Conservation (phyloP, 2,329 filamentous ascomycete genomes). For the Diaporthe sp. region DNA sequence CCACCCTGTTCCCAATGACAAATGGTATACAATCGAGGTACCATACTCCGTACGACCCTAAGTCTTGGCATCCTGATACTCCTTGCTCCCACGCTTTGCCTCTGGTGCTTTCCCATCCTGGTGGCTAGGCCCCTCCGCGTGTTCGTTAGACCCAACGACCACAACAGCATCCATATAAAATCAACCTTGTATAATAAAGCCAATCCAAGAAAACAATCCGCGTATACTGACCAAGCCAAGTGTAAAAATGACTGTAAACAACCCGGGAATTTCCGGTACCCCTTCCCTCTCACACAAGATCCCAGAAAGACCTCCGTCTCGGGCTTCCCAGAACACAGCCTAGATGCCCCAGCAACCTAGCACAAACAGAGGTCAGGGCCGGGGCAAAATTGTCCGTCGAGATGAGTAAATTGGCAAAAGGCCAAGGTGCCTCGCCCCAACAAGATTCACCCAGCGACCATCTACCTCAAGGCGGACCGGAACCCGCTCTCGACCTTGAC, state of each 20-base stretch:
- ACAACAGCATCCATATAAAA: background rate
- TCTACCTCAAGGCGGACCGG: background rate
- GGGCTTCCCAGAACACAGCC: background rate
- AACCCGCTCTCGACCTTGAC: slow-evolving; percentile 65
- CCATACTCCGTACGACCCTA: slow-evolving; percentile 12
- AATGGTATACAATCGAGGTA: slow-evolving; percentile 7
- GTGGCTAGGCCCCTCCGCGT: background rate
- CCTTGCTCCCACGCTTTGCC: slow-evolving; percentile 15
- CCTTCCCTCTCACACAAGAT: background rate
- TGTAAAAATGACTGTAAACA: background rate
- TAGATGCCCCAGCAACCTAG: background rate
- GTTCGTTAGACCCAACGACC: background rate
- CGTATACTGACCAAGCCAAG: background rate
- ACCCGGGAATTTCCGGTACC: background rate
- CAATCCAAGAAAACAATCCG: background rate
- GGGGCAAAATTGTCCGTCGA: background rate
- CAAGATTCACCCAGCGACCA: too few species aligned
- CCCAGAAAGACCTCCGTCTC: too few species aligned
- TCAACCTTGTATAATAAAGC: background rate
- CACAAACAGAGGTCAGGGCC: background rate
- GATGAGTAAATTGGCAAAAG: too few species aligned
- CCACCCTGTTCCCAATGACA: background rate
- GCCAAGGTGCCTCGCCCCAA: too few species aligned
- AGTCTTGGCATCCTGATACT: slow-evolving; percentile 22
- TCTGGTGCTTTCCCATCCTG: slow-evolving; percentile 12